These are phyloP conservation scores for Phytopythium delawarense DNA, from an alignment of 352 stramenopile genomes.

Conservation along the genomic window DNA sequence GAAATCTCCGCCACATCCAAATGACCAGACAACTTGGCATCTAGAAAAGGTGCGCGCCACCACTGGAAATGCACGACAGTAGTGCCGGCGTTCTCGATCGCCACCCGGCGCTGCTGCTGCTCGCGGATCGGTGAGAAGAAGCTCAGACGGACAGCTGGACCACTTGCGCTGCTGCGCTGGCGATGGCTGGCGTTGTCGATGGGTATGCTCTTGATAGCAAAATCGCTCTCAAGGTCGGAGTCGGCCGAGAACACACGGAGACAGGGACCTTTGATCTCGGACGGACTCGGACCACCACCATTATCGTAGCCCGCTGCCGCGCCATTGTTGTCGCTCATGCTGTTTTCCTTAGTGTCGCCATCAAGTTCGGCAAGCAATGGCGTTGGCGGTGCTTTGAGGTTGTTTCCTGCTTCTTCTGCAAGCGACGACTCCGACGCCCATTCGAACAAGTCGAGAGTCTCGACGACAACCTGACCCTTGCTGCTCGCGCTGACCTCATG, in stretches of 20 bases:
- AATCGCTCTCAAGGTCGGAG: conserved; percentile 2
- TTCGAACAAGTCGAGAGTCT: conserved; percentile 62
- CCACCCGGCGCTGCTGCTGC: conserved; percentile 35
- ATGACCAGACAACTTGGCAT: conserved; percentile 19
- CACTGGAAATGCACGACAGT: conserved; percentile 58
- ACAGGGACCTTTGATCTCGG: conserved; percentile 4
- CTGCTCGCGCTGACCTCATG: conserved; percentile 56
- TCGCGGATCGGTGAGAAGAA: conserved; percentile 38
- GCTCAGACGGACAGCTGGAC: conserved; percentile 24
- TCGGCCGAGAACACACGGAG: conserved; percentile 11
- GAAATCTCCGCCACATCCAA: conserved; percentile 11
- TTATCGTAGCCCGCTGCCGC: neutral
- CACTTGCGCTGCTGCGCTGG: neutral
- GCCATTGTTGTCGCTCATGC: conserved; percentile 5
- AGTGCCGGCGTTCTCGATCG: conserved; percentile 45
- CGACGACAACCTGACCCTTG: conserved; percentile 45
- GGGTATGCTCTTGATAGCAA: neutral
- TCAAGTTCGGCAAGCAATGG: neutral
- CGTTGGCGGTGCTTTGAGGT: neutral
- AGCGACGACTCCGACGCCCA: conserved; percentile 34
- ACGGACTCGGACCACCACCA: no score
- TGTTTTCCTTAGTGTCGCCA: conserved; percentile 4
- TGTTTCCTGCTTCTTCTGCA: conserved; percentile 9
- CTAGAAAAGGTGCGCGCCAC: conserved; percentile 32
- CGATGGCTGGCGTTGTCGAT: neutral